phyloP scores from a whole-genome alignment of 2,329 filamentous ascomycete species.

The Pseudogymnoascus sp. region DNA sequence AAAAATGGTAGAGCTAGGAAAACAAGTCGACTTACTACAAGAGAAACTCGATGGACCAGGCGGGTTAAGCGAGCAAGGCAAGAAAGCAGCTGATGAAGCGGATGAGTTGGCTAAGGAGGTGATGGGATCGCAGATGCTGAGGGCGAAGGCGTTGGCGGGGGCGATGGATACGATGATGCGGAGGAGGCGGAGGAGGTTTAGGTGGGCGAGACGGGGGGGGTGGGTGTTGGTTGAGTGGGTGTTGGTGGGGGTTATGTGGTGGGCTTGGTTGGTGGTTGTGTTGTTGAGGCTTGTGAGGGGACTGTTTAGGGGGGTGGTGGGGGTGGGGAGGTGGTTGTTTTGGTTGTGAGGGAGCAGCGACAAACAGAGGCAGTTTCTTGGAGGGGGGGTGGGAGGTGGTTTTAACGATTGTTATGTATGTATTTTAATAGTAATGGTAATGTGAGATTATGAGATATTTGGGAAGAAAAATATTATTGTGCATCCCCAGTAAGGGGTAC shows the following conservation, averaged over 20 bases:
- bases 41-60: slow-evolving; percentile 38
- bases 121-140: slow-evolving; percentile 65
- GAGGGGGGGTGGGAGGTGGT: background rate
- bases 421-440: slow-evolving; percentile 6
- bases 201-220: slow-evolving; percentile 65
- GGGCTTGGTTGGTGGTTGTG: slow-evolving; percentile 83
- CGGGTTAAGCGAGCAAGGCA: slow-evolving; percentile 34
- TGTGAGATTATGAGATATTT: slow-evolving; percentile 3
- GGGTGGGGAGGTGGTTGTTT: slow-evolving; percentile 67
- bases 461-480: background rate
- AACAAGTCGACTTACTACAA: slow-evolving; percentile 16
- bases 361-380: background rate
- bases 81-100: slow-evolving; percentile 64
- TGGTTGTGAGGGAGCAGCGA: slow-evolving; percentile 45
- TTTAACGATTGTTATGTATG: slow-evolving; percentile 2
- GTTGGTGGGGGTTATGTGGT: slow-evolving; percentile 86
- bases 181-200: slow-evolving; percentile 55
- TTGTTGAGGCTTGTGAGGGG: slow-evolving; percentile 58
- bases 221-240: slow-evolving; percentile 84
- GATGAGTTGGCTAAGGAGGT: slow-evolving; percentile 71
- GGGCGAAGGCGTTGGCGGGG: slow-evolving; percentile 73
- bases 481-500: background rate
- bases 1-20: slow-evolving; percentile 45
- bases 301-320: slow-evolving; percentile 49
- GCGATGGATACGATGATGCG: slow-evolving; percentile 68